Base-by-base conservation (phyloP, 208 protist species). In the Leishmania mexicana region DNA sequence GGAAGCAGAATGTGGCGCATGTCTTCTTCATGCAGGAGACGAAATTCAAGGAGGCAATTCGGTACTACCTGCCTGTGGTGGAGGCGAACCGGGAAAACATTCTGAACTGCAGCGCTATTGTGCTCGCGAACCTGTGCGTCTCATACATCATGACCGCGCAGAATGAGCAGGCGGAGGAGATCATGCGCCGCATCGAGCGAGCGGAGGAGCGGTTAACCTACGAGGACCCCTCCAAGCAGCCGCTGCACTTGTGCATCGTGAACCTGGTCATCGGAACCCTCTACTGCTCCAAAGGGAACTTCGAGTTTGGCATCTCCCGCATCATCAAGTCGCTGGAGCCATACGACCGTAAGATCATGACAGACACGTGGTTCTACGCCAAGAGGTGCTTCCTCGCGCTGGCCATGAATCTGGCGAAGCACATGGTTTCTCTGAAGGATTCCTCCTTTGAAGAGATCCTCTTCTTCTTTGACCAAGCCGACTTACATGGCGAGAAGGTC, bases 231-330 rank as follows among this genome's bases (percentile, higher is more conserved):
- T 90, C 98, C 17, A 96, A 97, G 83, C 97, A 99, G 89, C 90
- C 91, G 31, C 95, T 98, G 80, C 98, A 99, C 84, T 92, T 99
- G 51, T 99, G 98, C 89, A 99, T 99, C 84, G 98, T 99, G 40
- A 99, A 99, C 86, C 90, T 99, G 5, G 99, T 99, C 21, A 99
- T 99, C 84, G 99, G 99, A 54, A 99, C 99, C 21, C 91, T 99
- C n/a, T 99, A 99, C 91, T 99, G 99, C 90, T 96, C 98, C 28
- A 99, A 99, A 89, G 97, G 97, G 54, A 98, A 99, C 85, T 99
- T 98, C 87, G 98, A 99, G 88, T 99, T 99, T 85, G 99, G 99
- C 80, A 99, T 99, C 80, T 97, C 92, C 13, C 95, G 98, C 77
- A 96, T 99, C 70, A 99, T 99, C 80, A 99, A 99, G 86, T 98